These are phyloP conservation scores for Ophiostoma novo-ulmi DNA, from an alignment of 2,329 filamentous ascomycete genomes.

Conservation along the genomic window DNA sequence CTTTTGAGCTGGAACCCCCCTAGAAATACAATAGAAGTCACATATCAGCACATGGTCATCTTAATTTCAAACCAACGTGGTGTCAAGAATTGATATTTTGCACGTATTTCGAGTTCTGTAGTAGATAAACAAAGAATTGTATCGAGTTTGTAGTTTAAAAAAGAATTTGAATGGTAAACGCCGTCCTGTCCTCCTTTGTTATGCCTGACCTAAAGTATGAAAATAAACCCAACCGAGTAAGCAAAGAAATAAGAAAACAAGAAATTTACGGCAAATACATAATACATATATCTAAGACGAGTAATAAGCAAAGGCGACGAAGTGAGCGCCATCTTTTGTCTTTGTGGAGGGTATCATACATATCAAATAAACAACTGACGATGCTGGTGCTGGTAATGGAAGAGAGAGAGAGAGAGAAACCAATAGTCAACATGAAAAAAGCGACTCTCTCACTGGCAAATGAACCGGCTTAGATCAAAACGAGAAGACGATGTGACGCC, in stretches of 20 bases:
- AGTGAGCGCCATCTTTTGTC: neutral
- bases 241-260: neutral
- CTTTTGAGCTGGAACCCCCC: neutral
- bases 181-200: neutral
- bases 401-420: neutral
- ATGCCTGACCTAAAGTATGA: conserved; percentile 2
- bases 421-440: neutral
- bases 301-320: neutral
- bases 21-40: neutral
- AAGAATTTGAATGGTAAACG: neutral
- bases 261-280: neutral
- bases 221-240: neutral
- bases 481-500: conserved; percentile 27
- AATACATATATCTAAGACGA: neutral
- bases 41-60: neutral
- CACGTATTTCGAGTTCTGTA: neutral
- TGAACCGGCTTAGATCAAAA: conserved; percentile 47
- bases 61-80: too few species aligned
- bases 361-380: neutral
- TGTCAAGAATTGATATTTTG: neutral
- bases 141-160: too few species aligned
- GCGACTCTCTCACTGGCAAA: conserved; percentile 32
- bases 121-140: neutral
- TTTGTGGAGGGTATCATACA: conserved; percentile 8
- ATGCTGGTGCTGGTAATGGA: neutral